Evolutionary conservation across 2,329 filamentous ascomycete species (phyloP).

Genomic region (Epichloe coenophiala): DNA sequence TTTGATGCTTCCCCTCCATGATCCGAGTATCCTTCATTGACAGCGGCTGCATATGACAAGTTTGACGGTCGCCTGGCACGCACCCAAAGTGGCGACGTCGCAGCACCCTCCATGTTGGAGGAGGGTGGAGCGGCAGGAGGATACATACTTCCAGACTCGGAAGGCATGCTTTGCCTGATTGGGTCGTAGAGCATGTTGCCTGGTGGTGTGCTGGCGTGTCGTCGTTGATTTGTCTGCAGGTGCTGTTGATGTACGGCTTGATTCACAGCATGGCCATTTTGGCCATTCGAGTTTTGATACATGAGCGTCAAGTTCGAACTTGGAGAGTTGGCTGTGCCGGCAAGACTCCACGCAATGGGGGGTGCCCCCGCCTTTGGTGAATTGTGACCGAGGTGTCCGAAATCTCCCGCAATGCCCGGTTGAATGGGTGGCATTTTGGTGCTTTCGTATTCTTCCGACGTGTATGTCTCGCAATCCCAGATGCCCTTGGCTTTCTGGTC

Average conservation of each 20-base stretch:
- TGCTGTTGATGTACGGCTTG: slow-evolving; percentile 4
- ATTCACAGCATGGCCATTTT: slow-evolving; percentile 1
- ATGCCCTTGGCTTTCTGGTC: slow-evolving; percentile 83
- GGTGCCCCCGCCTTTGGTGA: slow-evolving; percentile 31
- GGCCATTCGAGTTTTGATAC: slow-evolving; percentile 42
- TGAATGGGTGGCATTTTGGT: slow-evolving; percentile 37
- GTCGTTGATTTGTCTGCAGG: slow-evolving; percentile 4
- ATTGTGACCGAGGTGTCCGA: slow-evolving; percentile 27
- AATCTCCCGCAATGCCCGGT: slow-evolving; percentile 22
- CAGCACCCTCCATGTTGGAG: slow-evolving; percentile 32
- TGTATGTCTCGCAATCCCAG: slow-evolving; percentile 59
- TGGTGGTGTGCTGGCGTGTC: slow-evolving; percentile 33
- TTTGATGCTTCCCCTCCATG: slow-evolving; percentile 20
- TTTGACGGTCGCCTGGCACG: slow-evolving; percentile 14
- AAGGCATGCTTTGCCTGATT: slow-evolving; percentile 39
- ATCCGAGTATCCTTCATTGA: slow-evolving; percentile 16
- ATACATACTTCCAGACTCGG: slow-evolving; percentile 31
- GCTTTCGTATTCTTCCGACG: slow-evolving; percentile 64
- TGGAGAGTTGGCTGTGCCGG: slow-evolving; percentile 74
- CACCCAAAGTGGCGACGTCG: slow-evolving; percentile 26
- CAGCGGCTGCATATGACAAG: slow-evolving; percentile 12
- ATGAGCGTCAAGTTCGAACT: slow-evolving; percentile 73
- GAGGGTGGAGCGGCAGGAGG: slow-evolving; percentile 33
- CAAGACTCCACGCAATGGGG: slow-evolving; percentile 72
- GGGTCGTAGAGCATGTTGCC: slow-evolving; percentile 49